A percentile compares a stretch with the other conserved stretches of the same genome.
phyloP scores from a whole-genome alignment of 495 filamentous ascomycete genomes.

The Rhypophila decipiens region DNA sequence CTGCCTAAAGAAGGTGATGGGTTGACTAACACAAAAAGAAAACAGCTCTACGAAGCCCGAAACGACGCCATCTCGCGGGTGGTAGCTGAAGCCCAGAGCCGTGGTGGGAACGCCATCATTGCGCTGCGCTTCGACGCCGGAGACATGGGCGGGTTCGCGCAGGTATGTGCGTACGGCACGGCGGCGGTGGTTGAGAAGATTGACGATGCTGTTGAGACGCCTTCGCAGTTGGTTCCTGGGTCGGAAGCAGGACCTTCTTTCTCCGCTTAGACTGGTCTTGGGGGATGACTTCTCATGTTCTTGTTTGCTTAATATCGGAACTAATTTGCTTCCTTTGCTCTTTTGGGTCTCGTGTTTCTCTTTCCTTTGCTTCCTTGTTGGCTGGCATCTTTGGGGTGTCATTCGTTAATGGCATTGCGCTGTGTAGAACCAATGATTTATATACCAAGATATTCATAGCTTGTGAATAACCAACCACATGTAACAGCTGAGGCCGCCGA shows the following conservation, averaged over 20 bases:
- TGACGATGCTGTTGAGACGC: conserved; percentile 12
- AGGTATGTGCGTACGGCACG: conserved; percentile 55
- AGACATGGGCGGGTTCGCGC: conserved; percentile 45
- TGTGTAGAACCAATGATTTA: too few species aligned
- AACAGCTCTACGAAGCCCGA: conserved; percentile 44
- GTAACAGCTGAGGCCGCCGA: too few species aligned
- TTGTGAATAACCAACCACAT: too few species aligned
- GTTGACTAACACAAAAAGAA: neutral
- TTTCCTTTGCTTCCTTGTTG: too few species aligned
- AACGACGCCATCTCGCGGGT: conserved; percentile 50
- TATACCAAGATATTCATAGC: too few species aligned
- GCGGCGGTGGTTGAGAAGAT: conserved; percentile 47
- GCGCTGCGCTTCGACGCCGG: conserved; percentile 50
- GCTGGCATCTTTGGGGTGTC: too few species aligned
- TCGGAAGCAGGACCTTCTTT: neutral
- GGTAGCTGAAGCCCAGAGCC: conserved; percentile 49
- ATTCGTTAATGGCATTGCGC: too few species aligned
- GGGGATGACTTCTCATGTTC: too few species aligned
- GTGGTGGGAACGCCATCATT: conserved; percentile 56
- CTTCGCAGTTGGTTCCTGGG: conserved; percentile 12
- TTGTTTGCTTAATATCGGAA: neutral
- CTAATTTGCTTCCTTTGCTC: neutral
- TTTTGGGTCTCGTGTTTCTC: neutral
- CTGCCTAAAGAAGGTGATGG: too few species aligned
- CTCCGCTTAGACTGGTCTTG: neutral